These are phyloP conservation scores for Meyerozyma guilliermondii DNA, from an alignment of 1,139 yeast genomes.

Conservation along the genomic window DNA sequence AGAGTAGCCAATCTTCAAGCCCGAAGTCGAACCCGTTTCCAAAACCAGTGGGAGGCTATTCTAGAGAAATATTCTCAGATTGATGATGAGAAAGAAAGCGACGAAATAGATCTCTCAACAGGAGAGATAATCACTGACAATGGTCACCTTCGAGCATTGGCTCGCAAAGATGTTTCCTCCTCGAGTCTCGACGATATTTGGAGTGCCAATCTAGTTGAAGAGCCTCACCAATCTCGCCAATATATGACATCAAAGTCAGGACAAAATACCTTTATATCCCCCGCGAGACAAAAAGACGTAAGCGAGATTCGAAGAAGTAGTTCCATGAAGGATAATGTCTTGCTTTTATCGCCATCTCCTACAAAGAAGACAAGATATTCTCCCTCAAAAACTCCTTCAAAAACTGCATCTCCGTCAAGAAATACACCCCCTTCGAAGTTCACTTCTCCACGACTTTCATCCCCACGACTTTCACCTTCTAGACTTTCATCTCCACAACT, in stretches of 20 bases:
- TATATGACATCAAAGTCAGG: conserved; percentile 10
- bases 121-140: conserved; percentile 57
- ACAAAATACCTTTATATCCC: conserved; percentile 4
- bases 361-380: conserved; percentile 13
- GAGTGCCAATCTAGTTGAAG: conserved; percentile 10
- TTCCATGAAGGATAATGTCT: conserved; percentile 17
- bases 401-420: not conserved
- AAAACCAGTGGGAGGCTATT: conserved; percentile 50
- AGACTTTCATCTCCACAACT: no score
- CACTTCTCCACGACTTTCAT: no score
- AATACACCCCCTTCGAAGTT: conserved; percentile 7
- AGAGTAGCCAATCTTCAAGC: conserved; percentile 4
- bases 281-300: conserved; percentile 2
- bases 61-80: conserved; percentile 48
- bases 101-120: conserved; percentile 56
- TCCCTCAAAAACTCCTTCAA: conserved; percentile 2
- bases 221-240: conserved; percentile 13
- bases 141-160: conserved; percentile 46
- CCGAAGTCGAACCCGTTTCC: conserved; percentile 28
- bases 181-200: not conserved
- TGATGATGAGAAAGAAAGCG: conserved; percentile 53
- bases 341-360: conserved; percentile 30
- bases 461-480: no score
- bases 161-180: not conserved
- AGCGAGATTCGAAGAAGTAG: not conserved